Evolutionary conservation across 129 eudicot species (phyloP).

Genomic region (Gnaphalium uliginosum): DNA sequence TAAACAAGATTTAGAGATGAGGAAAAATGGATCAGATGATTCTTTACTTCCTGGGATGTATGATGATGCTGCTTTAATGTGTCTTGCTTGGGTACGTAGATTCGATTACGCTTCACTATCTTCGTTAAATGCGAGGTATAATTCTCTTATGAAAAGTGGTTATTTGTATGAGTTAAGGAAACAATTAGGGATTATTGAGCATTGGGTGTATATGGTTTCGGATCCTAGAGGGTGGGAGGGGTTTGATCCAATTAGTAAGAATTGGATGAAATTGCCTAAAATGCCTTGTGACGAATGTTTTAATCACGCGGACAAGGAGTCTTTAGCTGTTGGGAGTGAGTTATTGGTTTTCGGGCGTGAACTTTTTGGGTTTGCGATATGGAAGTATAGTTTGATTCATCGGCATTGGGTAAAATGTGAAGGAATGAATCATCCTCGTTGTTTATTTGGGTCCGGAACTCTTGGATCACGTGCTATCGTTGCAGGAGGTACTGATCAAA

Average conservation of each 20-base stretch:
- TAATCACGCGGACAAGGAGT: constrained; percentile 54
- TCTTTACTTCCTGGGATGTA: constrained; percentile 54
- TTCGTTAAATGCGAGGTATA: constrained; percentile 46
- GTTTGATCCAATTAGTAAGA: constrained; percentile 54
- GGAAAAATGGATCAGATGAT: constrained; percentile 29
- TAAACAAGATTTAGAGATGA: constrained; percentile 10
- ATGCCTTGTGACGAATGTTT: constrained; percentile 67
- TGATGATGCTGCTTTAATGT: constrained; percentile 58
- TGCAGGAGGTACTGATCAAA: constrained; percentile 65
- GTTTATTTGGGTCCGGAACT: constrained; percentile 58
- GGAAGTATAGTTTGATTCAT: constrained; percentile 49
- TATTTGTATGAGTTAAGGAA: constrained; percentile 50
- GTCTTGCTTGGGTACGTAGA: constrained; percentile 56
- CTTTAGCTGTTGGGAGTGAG: constrained; percentile 59
- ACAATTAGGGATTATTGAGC: constrained; percentile 53
- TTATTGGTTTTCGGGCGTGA: constrained; percentile 69
- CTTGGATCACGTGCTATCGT: constrained; percentile 58
- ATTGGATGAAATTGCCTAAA: constrained; percentile 60
- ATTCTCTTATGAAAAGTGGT: constrained; percentile 50
- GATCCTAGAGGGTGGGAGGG: constrained; percentile 73
- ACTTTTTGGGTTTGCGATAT: constrained; percentile 51
- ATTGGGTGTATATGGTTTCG: constrained; percentile 74
- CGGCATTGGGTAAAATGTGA: constrained; percentile 51
- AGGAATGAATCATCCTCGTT: constrained; percentile 57
- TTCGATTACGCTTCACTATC: constrained; percentile 57